Evolutionary conservation across 2,329 filamentous ascomycete species (phyloP).

Genomic region (Zymoseptoria passerinii): DNA sequence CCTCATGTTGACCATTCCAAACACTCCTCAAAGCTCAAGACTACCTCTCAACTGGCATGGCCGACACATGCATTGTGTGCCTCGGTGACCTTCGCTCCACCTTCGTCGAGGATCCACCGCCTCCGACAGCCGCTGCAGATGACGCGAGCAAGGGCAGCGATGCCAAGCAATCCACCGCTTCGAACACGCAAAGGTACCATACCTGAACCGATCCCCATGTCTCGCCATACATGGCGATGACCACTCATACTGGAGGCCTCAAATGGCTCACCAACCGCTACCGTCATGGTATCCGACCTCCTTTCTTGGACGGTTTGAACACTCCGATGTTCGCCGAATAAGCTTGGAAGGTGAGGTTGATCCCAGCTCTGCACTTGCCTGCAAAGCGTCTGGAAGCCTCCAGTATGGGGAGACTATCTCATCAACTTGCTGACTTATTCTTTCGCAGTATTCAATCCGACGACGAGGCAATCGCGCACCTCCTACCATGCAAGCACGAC

Average conservation of each 20-base stretch:
- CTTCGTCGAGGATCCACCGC: constrained; percentile 43
- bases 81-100: constrained; percentile 59
- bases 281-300: constrained; percentile 25
- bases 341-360: constrained; percentile 34
- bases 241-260: constrained; percentile 24
- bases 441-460: constrained; percentile 30
- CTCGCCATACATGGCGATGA: constrained; percentile 16
- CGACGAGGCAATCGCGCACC: constrained; percentile 50
- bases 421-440: constrained; percentile 20
- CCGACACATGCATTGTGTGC: constrained; percentile 64
- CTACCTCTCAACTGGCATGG: constrained; percentile 37
- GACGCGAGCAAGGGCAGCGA: constrained; percentile 17
- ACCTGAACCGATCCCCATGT: constrained; percentile 17
- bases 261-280: constrained; percentile 13
- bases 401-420: constrained; percentile 16
- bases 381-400: constrained; percentile 26
- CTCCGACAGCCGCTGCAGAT: constrained; percentile 26
- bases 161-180: constrained; percentile 19
- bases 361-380: constrained; percentile 21
- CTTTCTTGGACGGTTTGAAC: constrained; percentile 34
- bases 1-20: constrained; percentile 12
- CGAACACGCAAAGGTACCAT: constrained; percentile 28
- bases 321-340: constrained; percentile 32
- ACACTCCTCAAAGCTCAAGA: constrained; percentile 1
- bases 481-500: constrained; percentile 76